Evolutionary conservation across 1,139 yeast genomes (phyloP).

Genomic region (Blastobotrys raffinosifermentans): DNA sequence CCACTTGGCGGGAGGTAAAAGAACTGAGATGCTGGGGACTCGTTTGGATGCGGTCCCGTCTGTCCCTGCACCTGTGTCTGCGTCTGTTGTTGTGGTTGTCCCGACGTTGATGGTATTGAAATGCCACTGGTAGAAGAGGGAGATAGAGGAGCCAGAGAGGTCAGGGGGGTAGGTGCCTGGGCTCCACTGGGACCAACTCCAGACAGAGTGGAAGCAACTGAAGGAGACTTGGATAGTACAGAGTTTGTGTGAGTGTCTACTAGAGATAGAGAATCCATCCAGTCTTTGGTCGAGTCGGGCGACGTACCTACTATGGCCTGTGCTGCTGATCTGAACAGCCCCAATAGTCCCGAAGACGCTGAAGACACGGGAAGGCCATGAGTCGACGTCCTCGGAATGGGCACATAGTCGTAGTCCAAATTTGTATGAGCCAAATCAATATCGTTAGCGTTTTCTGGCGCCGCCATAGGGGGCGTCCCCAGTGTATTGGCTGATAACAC

Average conservation of each 20-base stretch:
- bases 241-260: too few relatives aligned
- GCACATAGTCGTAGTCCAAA: not conserved
- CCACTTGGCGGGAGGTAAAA: too few relatives aligned
- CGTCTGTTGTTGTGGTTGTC: not conserved
- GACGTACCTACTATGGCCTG: conserved; percentile 1
- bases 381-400: conserved; percentile 1
- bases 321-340: conserved; percentile 16
- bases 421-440: not conserved
- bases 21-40: not conserved
- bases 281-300: conserved; percentile 4
- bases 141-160: too few relatives aligned
- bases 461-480: conserved; percentile 1
- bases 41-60: not conserved
- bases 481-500: conserved; percentile 16
- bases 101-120: not conserved
- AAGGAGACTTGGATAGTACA: too few relatives aligned
- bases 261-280: not conserved
- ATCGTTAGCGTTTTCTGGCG: not conserved
- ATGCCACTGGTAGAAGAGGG: not conserved
- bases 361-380: not conserved
- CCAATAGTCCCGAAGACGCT: conserved; percentile 12
- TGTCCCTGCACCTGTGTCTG: not conserved
- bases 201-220: too few relatives aligned
- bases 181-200: too few relatives aligned
- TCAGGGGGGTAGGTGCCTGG: too few relatives aligned